phyloP scores from a whole-genome alignment of 768 basidiomycete species.

The Guyanaporus albipodus region DNA sequence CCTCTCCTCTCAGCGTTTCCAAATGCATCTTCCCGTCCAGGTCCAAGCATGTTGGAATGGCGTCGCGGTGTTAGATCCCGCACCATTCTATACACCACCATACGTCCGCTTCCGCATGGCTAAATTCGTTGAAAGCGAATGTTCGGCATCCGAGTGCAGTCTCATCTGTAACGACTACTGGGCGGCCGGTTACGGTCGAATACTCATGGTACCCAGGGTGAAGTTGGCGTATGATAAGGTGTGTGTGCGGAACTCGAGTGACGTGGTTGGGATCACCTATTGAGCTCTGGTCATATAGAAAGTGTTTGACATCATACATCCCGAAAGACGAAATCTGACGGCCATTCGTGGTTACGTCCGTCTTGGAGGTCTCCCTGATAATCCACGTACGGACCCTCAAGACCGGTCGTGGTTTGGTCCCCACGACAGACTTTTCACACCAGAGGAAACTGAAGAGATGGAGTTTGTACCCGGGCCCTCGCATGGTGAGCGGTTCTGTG shows the following conservation, averaged over 20 bases:
- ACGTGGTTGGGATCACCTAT: neutral
- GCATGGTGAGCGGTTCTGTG: slow-evolving; percentile 51
- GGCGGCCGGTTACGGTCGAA: slow-evolving; percentile 92
- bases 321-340: slow-evolving; percentile 84
- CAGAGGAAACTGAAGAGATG: slow-evolving; percentile 78
- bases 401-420: slow-evolving; percentile 98
- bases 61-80: slow-evolving; percentile 91
- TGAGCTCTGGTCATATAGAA: slow-evolving; percentile 44
- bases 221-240: slow-evolving; percentile 94
- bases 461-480: slow-evolving; percentile 79
- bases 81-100: slow-evolving; percentile 88
- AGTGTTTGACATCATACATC: slow-evolving; percentile 95
- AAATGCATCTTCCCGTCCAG: slow-evolving; percentile 88
- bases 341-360: slow-evolving; percentile 91
- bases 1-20: slow-evolving; percentile 75
- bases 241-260: slow-evolving; percentile 19
- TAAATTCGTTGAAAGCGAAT: slow-evolving; percentile 79
- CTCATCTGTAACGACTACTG: slow-evolving; percentile 99
- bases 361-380: slow-evolving; percentile 95
- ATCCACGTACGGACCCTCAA: slow-evolving; percentile 94
- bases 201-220: slow-evolving; percentile 96
- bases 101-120: slow-evolving; percentile 98
- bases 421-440: slow-evolving; percentile 89
- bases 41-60: slow-evolving; percentile 99
- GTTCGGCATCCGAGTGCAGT: slow-evolving; percentile 93